Base-by-base conservation (phyloP, 2,329 filamentous ascomycete genomes). In the Ceratocystis smalleyi region DNA sequence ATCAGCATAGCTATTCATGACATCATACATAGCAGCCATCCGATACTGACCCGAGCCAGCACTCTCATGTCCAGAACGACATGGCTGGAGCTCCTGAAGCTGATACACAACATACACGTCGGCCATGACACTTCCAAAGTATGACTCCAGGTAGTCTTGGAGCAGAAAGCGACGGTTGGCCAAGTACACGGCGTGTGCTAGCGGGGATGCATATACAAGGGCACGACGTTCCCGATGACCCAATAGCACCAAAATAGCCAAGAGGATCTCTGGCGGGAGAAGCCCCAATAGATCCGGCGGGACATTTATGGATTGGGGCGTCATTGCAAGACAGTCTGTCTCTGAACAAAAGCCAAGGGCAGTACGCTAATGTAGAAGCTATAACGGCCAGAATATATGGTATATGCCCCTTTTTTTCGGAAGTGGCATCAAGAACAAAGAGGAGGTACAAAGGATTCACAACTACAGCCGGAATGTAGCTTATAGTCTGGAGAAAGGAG, bases 251-350 rank as follows among this genome's bases (percentile, higher is more conserved):
- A 66, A 49, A 17, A 66, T 43, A 12, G 8, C n/a, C 10, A 66
- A 35, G 35, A 62, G 62, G 45, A 66, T 66, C 51, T 66, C 62
- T 5, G 62, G 65, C 7, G 65, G 65, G 19, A 66, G 65, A 55
- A 40, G 51, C 57, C 64, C 65, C 2, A 66, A 40, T 15, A 24
- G 61, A 30, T 40, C 43, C 6, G 27, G 32, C 5, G 43, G 43
- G 22, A 19, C 19, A 45, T 54, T 24, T 17, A 17, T 51, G 32
- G 47, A 27, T 17, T 30, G 51, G 8, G n/a, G 19, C 60, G 51
- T 49, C 27, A n/a, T 27, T 61, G 43, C 8, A 17, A 27, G 2
- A 12, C 22, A 15, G 27, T 7, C 22, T n/a, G 32, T 1, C 17
- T 54, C 5, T 40, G 8, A 17, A 19, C 19, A 49, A 30, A 5